These are phyloP conservation scores for Leucoagaricus sp. DNA, from an alignment of 1,284 basidiomycete genomes.

Conservation along the genomic window DNA sequence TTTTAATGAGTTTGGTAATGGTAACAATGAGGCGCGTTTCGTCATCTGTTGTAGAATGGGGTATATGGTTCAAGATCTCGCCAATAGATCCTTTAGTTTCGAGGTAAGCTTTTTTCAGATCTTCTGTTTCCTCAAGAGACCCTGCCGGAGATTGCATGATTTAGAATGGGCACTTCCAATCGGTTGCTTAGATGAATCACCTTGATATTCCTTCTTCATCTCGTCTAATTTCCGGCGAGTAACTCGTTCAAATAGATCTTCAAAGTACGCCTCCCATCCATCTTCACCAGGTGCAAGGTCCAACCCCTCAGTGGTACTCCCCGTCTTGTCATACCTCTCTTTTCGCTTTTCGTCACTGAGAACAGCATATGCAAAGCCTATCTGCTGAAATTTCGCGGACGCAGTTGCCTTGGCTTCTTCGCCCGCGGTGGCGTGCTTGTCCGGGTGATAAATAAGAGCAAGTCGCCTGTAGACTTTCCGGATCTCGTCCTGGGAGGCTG, in stretches of 20 bases:
- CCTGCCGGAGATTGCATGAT: conserved; percentile 45
- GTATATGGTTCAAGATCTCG: conserved; percentile 81
- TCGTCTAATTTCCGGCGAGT: conserved; percentile 86
- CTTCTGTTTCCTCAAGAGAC: conserved; percentile 79
- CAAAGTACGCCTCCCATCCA: conserved; percentile 94
- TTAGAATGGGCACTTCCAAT: background rate
- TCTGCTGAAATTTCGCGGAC: conserved; percentile 79
- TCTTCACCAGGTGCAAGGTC: conserved; percentile 74
- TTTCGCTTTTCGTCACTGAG: conserved; percentile 78
- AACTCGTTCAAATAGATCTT: conserved; percentile 83
- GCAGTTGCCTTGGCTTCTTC: conserved; percentile 66
- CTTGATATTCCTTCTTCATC: conserved; percentile 90
- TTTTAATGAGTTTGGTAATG: conserved; percentile 68
- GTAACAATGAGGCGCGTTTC: conserved; percentile 79
- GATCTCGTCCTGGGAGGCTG: conserved; percentile 66
- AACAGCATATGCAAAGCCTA: conserved; percentile 90
- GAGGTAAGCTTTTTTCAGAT: conserved; percentile 75
- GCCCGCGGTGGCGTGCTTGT: conserved; percentile 74
- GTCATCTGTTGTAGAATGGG: conserved; percentile 81
- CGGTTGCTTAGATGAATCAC: too few species aligned
- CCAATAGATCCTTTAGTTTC: conserved; percentile 70
- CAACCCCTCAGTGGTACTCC: conserved; percentile 81
- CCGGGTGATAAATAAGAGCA: conserved; percentile 85
- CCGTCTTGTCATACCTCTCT: conserved; percentile 80
- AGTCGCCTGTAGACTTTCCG: conserved; percentile 84